A percentile compares a stretch with the other conserved stretches of the same genome.
phyloP scores from a whole-genome alignment of 2,329 filamentous ascomycete species.

The Pseudogymnoascus pannorum region DNA sequence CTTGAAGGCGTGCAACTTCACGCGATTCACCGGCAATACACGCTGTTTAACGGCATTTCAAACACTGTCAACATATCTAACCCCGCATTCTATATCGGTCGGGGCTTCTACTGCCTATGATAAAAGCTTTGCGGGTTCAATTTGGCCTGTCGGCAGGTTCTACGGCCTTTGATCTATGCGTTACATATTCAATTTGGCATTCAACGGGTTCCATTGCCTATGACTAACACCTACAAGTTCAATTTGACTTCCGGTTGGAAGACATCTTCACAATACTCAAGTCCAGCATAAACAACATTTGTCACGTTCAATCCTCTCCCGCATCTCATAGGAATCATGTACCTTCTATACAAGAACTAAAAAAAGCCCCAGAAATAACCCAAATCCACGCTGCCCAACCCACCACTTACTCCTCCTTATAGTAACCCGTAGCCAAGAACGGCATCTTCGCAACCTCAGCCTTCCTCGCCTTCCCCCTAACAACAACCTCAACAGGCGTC shows the following conservation, averaged over 20 bases:
- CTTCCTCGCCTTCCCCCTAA: conserved; percentile 59
- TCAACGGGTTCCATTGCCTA: neutral
- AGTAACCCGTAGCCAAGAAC: conserved; percentile 61
- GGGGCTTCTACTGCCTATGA: neutral
- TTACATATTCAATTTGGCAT: too few relatives aligned
- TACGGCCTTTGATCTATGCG: neutral
- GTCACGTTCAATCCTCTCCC: neutral
- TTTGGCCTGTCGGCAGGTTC: neutral
- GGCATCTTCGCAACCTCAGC: conserved; percentile 64
- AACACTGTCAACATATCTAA: neutral
- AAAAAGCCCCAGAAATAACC: conserved; percentile 7
- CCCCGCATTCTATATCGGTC: neutral
- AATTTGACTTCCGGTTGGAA: neutral
- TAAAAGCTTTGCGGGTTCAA: too few relatives aligned
- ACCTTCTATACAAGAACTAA: conserved; percentile 1
- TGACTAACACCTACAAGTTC: neutral
- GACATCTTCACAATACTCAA: neutral
- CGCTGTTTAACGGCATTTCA: neutral
- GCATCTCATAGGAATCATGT: neutral
- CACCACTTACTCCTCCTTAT: conserved; percentile 18
- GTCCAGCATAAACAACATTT: neutral
- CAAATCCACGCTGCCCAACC: conserved; percentile 6
- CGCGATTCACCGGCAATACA: neutral
- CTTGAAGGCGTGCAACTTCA: neutral
- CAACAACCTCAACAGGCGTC: conserved; percentile 56